Base-by-base conservation (phyloP, 306 rosid species). In the Acacia crassicarpa region DNA sequence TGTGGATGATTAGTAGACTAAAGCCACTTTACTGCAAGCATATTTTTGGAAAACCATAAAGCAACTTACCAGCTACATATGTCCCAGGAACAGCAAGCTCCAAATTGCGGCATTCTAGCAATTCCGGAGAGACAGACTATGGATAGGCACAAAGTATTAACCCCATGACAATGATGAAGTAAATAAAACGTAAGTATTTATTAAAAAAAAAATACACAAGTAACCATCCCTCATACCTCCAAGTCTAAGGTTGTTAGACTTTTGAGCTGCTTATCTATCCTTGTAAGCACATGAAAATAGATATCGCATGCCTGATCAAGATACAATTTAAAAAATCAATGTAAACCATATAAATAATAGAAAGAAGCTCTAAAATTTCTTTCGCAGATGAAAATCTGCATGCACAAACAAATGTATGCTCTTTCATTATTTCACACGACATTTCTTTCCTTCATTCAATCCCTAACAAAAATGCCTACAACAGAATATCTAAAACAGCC, bases 21-120 rank as follows among this genome's bases (percentile, higher is more conserved):
- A 74, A 74, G 15, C 14, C 19, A 59, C 45, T 4, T 46, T 69
- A 85, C 51, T 44, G 51, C 58, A 70, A 38, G 25, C 10, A 44
- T 25, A 70, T 23, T 5, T 22, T 23, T 53, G 25, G 4, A n/a
- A 16, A 69, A 75, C 12, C 11, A 78, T 4, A 65, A 61, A 81
- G 58, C 41, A 63, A 56, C 32, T 79, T 95, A 95, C 99, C 99
- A 75, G 98, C 99, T 54, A 92, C 89, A 78, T 95, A 95, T 63
- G 91, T 92, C 82, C 99, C 99, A 12, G 98, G 98, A 84, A 93
- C 99, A 71, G 98, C 98, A 67, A 95, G 97, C 92, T 95, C 95
- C 85, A 95, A 82, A 78, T 89, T 78, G 78, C 91, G 96, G 83
- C 98, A 93, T 67, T 92, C 93, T 32, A 93, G 87, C 85, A 95